Base-by-base conservation (phyloP, 2,329 filamentous ascomycete species). In the Neofusicoccum laricinum region DNA sequence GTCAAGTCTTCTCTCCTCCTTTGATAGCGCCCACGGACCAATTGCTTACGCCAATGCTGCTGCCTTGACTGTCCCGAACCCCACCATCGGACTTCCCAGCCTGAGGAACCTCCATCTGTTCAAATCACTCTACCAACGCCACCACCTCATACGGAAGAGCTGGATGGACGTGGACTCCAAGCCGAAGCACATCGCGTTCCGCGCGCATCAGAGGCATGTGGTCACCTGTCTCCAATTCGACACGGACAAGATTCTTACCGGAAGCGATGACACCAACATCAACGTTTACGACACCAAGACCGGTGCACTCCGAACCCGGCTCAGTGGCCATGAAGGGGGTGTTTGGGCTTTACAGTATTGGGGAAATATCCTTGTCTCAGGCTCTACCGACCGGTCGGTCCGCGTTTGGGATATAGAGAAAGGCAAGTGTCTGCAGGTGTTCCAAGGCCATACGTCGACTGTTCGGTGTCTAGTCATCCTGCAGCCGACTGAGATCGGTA, bases 381-480 rank as follows among this genome's bases (percentile, higher is more conserved):
- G 95, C 2, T 97, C 93, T 6, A 99, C 95, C 0, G 95, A 99
- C 77, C 86, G 95, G 51, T 96, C 95, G 11, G 95, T 99, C n/a
- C 88, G 95, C n/a, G 94, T 99, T 0, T 99, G 95, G 95, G 94
- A 99, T 74, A 97, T 99, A 68, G 92, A 96, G 73, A 90, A 90
- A 71, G 95, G 93, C 0, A 86, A 91, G 50, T 97, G 94, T 76
- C 94, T 93, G 11, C 95, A 99, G 74, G 90, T 97, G 0, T 99
- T 99, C 75, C 93, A 97, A 73, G 96, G 95, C 0, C 95, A 99
- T 74, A 99, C 95, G 10, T 98, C 94, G 46, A 99, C 95, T 14
- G 95, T 99, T 3, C 89, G 95, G 68, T 99, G 95, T 73, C 81
- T 99, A 66, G 93, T 98, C 74, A 98, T 99, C 64, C 82, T 99